phyloP scores from a whole-genome alignment of 441 rosid species.

The Populus hybrid region DNA sequence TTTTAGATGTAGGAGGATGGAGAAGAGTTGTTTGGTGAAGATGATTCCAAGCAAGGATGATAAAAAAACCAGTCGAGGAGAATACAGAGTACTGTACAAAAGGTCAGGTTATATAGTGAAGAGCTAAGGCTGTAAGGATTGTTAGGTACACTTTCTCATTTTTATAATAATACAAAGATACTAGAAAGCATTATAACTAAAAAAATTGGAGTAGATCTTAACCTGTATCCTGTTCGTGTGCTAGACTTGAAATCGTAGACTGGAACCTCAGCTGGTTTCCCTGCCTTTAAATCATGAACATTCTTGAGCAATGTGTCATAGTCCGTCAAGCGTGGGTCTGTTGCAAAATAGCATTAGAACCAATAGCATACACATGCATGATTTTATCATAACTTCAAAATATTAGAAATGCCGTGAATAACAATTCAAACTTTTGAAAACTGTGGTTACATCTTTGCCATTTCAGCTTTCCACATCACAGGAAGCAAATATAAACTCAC shows the following conservation, averaged over 20 bases:
- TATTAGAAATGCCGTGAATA: background rate
- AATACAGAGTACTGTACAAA: background rate
- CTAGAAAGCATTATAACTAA: background rate
- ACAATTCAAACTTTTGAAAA: background rate
- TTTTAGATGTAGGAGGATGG: background rate
- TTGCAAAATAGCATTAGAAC: constrained; percentile 10
- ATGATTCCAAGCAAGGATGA: background rate
- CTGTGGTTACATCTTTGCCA: background rate
- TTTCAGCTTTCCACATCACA: background rate
- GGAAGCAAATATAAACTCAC: background rate
- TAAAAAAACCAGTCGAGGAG: background rate
- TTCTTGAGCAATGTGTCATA: constrained; percentile 83
- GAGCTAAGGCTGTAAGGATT: background rate
- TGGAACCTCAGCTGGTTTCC: constrained; percentile 77
- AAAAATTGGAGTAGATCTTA: constrained; percentile 1
- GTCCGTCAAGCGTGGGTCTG: constrained; percentile 99
- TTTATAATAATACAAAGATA: background rate
- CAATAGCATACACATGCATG: constrained; percentile 5
- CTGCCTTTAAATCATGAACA: constrained; percentile 75
- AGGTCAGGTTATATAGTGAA: background rate
- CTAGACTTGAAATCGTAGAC: constrained; percentile 96
- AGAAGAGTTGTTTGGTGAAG: background rate
- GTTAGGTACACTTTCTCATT: background rate
- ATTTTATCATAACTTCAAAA: constrained; percentile 4
- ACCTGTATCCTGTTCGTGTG: constrained; percentile 92